These are phyloP conservation scores for Artemisia annua DNA, from an alignment of 129 eudicot species.

Conservation along the genomic window DNA sequence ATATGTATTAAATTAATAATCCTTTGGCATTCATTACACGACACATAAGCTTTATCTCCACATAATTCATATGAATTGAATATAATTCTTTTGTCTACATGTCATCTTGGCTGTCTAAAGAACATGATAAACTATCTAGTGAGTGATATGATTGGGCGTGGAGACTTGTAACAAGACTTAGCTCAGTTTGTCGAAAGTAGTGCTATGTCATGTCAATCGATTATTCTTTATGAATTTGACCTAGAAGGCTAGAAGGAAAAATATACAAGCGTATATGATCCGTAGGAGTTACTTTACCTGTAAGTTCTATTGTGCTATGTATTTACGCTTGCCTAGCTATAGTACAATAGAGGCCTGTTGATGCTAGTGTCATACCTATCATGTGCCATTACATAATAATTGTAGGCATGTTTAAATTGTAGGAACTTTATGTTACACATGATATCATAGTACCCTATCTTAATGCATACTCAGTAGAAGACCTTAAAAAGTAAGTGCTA, in stretches of 20 bases:
- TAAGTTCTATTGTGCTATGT: no score
- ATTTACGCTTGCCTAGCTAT: no score
- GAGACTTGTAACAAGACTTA: not conserved
- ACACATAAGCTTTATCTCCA: not conserved
- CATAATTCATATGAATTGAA: not conserved
- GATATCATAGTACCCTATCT: no score
- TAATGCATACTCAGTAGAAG: no score
- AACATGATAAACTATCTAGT: not conserved
- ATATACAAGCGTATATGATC: not conserved
- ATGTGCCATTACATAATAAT: not conserved
- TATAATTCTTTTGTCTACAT: not conserved
- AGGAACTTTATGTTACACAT: not conserved
- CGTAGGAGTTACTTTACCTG: not conserved
- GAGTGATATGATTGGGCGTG: not conserved
- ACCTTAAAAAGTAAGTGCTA: no score
- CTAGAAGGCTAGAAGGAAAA: not conserved
- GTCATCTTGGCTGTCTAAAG: not conserved
- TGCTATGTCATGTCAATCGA: not conserved
- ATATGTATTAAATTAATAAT: no score
- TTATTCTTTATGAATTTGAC: not conserved
- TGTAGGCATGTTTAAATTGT: not conserved
- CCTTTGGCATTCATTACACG: not conserved
- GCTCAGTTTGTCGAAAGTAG: not conserved
- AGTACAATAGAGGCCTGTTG: not conserved
- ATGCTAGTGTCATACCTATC: not conserved